A percentile compares a stretch with the other conserved stretches of the same genome.
Conservation (phyloP, 169 alveolate genomes). For the Plasmodium chabaudi region DNA sequence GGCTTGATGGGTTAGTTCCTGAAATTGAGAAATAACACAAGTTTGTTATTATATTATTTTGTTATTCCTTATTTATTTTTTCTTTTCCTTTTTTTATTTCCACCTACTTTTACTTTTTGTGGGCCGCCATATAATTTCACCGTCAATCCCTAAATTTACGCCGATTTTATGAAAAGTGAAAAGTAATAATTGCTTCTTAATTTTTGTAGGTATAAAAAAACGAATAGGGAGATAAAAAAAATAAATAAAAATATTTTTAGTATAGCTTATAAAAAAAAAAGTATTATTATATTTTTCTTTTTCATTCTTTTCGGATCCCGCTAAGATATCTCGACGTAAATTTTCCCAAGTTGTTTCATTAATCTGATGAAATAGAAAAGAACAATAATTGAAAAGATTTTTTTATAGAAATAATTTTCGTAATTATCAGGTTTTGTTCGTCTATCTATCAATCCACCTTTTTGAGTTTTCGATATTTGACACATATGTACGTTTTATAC, state of each 20-base stretch:
- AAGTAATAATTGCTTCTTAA: not conserved
- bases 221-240: constrained; percentile 25
- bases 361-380: constrained; percentile 14
- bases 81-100: not conserved
- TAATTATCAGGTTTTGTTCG: not conserved
- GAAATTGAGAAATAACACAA: no score
- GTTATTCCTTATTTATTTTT: not conserved
- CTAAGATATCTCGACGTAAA: not conserved
- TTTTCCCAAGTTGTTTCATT: constrained; percentile 71
- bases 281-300: not conserved
- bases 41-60: not conserved
- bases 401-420: not conserved
- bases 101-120: constrained; percentile 1
- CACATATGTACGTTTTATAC: no score
- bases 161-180: not conserved
- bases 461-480: not conserved
- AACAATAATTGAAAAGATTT: not conserved
- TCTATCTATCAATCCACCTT: not conserved
- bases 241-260: constrained; percentile 23
- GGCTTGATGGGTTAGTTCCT: no score
- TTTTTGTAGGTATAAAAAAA: not conserved
- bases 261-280: constrained; percentile 31
- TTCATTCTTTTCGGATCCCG: not conserved
- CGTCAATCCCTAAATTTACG: constrained; percentile 10
- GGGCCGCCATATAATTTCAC: constrained; percentile 48